phyloP scores from a whole-genome alignment of 192 early-diverging fungal genomes.

The Rhizophagus prolifer region DNA sequence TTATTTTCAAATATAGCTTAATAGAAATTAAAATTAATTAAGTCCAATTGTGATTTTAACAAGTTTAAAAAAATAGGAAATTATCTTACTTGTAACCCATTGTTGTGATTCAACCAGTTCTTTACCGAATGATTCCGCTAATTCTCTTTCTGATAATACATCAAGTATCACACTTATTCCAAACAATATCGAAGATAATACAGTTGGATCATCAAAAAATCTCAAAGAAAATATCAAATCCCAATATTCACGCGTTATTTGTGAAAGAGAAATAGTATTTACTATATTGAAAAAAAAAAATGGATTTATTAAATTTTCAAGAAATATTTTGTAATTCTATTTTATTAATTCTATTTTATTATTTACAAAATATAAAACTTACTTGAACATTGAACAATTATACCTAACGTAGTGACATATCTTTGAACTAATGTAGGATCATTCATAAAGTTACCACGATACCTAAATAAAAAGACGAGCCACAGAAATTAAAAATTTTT shows the following conservation, averaged over 20 bases:
- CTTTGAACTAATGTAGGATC: constrained; percentile 15
- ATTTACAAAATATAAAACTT: background rate
- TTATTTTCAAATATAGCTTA: constrained; percentile 24
- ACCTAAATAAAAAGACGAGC: background rate
- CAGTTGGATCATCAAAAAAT: constrained; percentile 14
- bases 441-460: background rate
- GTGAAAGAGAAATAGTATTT: constrained; percentile 9
- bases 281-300: background rate
- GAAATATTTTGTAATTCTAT: no score
- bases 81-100: constrained; percentile 21
- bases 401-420: constrained; percentile 12
- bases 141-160: background rate
- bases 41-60: no score
- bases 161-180: constrained; percentile 22
- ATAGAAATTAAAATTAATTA: no score
- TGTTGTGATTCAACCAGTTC: constrained; percentile 23
- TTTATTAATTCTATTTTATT: background rate
- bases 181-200: constrained; percentile 14
- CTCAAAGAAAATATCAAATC: constrained; percentile 29
- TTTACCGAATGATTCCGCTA: constrained; percentile 18
- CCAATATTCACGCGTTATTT: constrained; percentile 28
- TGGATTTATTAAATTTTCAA: background rate
- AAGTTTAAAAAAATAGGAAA: background rate
- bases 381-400: constrained; percentile 28
- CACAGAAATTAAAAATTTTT: background rate